These are phyloP conservation scores for Vitis labrusca DNA, from an alignment of 164 flowering plant genomes.

Conservation along the genomic window DNA sequence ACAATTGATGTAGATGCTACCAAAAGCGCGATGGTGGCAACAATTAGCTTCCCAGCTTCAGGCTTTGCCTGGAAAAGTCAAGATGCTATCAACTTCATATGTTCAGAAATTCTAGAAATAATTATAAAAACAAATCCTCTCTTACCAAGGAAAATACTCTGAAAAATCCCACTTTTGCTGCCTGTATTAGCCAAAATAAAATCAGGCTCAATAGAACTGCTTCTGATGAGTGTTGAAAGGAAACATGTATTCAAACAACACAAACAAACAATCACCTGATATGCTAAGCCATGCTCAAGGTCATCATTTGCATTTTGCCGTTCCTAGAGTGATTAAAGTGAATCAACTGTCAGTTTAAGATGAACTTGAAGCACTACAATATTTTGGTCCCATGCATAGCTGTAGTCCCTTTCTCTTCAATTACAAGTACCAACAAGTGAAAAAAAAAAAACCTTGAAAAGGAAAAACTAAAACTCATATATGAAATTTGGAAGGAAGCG, in stretches of 20 bases:
- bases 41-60: slow-evolving; percentile 60
- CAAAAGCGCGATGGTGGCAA: slow-evolving; percentile 71
- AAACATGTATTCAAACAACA: not conserved
- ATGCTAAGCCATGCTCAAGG: slow-evolving; percentile 20
- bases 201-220: not conserved
- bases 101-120: no score
- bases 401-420: no score
- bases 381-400: no score
- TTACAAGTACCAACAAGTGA: no score
- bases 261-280: slow-evolving; percentile 7
- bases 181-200: slow-evolving; percentile 38
- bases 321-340: not conserved
- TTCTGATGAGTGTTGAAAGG: not conserved
- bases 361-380: no score
- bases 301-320: slow-evolving; percentile 8
- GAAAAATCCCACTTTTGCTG: slow-evolving; percentile 80
- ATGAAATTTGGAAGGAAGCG: no score
- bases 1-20: slow-evolving; percentile 63
- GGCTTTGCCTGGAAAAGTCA: slow-evolving; percentile 67
- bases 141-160: slow-evolving; percentile 83
- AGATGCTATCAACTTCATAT: not conserved
- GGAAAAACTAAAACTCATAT: no score
- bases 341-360: no score
- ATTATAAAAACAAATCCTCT: not conserved
- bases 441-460: no score